Evolutionary conservation across 1,139 yeast genomes (phyloP).

Genomic region (Meyerozyma athensensis): DNA sequence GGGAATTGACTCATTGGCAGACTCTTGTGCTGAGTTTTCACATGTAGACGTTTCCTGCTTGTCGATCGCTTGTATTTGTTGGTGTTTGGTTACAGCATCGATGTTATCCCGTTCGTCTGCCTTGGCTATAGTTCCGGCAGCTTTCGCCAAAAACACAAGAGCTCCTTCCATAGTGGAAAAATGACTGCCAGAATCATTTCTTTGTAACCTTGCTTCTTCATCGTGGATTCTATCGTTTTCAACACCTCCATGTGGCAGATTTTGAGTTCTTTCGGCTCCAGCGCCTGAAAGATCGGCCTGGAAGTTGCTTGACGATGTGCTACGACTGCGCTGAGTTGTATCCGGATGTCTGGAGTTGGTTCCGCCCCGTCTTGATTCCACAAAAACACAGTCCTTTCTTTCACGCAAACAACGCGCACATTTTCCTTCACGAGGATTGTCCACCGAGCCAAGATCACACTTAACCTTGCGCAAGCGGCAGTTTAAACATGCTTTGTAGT

Average conservation of each 20-base stretch:
- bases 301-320: not conserved
- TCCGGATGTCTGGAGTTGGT: not conserved
- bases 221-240: too few relatives aligned
- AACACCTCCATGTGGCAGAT: not conserved
- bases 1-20: not conserved
- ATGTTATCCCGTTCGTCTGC: slow-evolving; percentile 64
- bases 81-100: slow-evolving; percentile 57
- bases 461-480: slow-evolving; percentile 80
- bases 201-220: not conserved
- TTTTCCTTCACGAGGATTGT: slow-evolving; percentile 72
- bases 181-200: slow-evolving; percentile 10
- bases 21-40: slow-evolving; percentile 2
- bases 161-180: slow-evolving; percentile 60
- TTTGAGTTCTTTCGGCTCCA: not conserved
- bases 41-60: not conserved
- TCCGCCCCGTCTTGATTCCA: slow-evolving; percentile 59
- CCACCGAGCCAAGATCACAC: slow-evolving; percentile 78
- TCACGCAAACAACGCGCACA: slow-evolving; percentile 84
- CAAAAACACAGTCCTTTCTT: slow-evolving; percentile 74
- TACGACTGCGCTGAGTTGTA: not conserved
- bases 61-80: slow-evolving; percentile 30
- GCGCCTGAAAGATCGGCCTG: not conserved
- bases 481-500: slow-evolving; percentile 78
- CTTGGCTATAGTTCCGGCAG: slow-evolving; percentile 68
- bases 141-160: slow-evolving; percentile 65